Conservation (phyloP, 345 rosid genomes). For the Physaria fendleri region DNA sequence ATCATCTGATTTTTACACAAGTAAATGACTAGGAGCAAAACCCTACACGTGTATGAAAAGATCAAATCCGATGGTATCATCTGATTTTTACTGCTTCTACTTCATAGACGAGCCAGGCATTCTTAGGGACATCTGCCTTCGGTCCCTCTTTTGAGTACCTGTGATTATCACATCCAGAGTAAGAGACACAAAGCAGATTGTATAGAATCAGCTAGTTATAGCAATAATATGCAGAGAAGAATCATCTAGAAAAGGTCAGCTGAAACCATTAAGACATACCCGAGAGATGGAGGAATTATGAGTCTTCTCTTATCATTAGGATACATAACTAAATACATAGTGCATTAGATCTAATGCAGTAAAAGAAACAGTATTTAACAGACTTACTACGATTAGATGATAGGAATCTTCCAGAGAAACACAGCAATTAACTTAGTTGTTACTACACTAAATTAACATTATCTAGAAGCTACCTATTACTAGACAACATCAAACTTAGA, state of each 20-base stretch:
- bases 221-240: neutral
- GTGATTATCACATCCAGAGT: constrained; percentile 16
- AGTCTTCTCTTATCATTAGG: constrained; percentile 60
- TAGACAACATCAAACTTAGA: neutral
- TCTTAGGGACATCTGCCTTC: constrained; percentile 52
- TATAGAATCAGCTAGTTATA: neutral
- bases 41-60: neutral
- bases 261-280: constrained; percentile 39
- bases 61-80: constrained; percentile 19
- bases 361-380: neutral
- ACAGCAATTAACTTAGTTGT: neutral
- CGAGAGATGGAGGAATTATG: constrained; percentile 64
- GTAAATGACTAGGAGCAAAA: neutral
- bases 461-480: neutral
- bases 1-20: constrained; percentile 46
- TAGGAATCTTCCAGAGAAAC: neutral
- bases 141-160: constrained; percentile 43
- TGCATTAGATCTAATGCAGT: neutral
- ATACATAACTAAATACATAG: neutral
- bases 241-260: neutral
- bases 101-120: constrained; percentile 66
- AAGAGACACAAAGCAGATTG: neutral
- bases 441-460: neutral
- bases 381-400: neutral
- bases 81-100: constrained; percentile 57